Base-by-base conservation (phyloP, 805 yeast species). In the Ogataea neopini region DNA sequence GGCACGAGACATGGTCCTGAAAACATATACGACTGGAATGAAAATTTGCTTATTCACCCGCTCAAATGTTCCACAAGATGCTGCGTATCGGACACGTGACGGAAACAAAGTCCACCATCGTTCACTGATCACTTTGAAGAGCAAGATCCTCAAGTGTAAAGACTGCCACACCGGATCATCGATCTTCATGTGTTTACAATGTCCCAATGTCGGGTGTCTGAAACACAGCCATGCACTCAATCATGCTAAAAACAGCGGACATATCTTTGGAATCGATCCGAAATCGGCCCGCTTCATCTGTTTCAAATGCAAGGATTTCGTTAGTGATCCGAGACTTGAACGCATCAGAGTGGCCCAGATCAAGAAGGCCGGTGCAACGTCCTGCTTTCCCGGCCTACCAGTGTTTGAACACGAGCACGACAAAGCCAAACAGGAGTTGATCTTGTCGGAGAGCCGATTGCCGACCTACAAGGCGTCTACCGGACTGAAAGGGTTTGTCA, bases 401-500 rank as follows among this genome's bases (percentile, higher is more conserved):
- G 53, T 63, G 13, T 63, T 44, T 45, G 61, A 63, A 13, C 54
- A 49, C 35, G 65, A 62, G 41, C 62, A 62, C 38, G 59, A 63
- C 34, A 18, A 44, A 0, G 54, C 55, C n/a, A 60, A 59, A 18
- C 47, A 43, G 2, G 56, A 61, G 18, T 43, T 69, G 20, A 62
- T 75, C 4, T 40, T 49, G 2, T 44, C 65, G 18, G 61, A 67
- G 28, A 68, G 78, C 1, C 60, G 66, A 36, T 13, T 58, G 4
- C 87, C 88, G 29, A 63, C 71, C 17, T 67, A 61, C 56, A 76
- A 76, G 44, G 85, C 91, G 1, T 73, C 80, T 5, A 77, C 83
- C n/a, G 98, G 97, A 0, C 70, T 94, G 17, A 77, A 86, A 44
- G 99, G 99, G 3, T 80, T 94, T 56, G 83, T 89, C 43, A 92